Percentiles rank a stretch among this genome's conserved stretches.
These are phyloP conservation scores for Stephania japonica DNA, from an alignment of 164 flowering plant species.

Conservation along the genomic window DNA sequence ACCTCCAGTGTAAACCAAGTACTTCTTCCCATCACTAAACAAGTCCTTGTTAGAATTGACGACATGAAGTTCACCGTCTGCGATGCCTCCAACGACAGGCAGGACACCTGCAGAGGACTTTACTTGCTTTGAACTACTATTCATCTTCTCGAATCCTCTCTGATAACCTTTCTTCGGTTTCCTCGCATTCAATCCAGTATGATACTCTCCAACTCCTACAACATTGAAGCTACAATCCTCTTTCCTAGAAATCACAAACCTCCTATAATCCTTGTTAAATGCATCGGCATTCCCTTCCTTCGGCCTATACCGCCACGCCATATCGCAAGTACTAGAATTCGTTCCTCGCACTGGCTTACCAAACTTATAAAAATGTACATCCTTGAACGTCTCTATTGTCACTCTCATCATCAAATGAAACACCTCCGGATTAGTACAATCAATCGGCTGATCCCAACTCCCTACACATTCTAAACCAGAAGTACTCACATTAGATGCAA, in stretches of 20 bases:
- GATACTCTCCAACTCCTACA: constrained; percentile 67
- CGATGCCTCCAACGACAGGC: constrained; percentile 30
- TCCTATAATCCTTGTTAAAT: constrained; percentile 79
- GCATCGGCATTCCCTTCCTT: constrained; percentile 82
- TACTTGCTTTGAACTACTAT: neutral
- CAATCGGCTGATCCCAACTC: constrained; percentile 37
- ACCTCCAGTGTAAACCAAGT: constrained; percentile 66
- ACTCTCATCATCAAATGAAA: constrained; percentile 76
- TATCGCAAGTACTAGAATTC: constrained; percentile 62
- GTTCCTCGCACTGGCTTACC: constrained; percentile 75
- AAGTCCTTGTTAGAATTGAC: constrained; percentile 56
- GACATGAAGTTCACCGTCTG: constrained; percentile 70
- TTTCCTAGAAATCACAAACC: constrained; percentile 55
- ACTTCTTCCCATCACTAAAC: constrained; percentile 61
- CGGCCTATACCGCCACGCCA: constrained; percentile 96
- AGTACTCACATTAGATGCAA: constrained; percentile 9
- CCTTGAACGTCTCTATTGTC: constrained; percentile 68
- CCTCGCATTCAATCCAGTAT: constrained; percentile 79
- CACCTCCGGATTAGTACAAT: constrained; percentile 69
- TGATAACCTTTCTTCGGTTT: constrained; percentile 64
- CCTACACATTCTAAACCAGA: constrained; percentile 30
- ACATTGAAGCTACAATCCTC: constrained; percentile 57
- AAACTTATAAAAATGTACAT: constrained; percentile 77
- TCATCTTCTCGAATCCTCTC: constrained; percentile 44
- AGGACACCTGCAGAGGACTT: neutral